These are phyloP conservation scores for Amaranthus cruentus DNA, from an alignment of 148 eudicot genomes.

Conservation along the genomic window DNA sequence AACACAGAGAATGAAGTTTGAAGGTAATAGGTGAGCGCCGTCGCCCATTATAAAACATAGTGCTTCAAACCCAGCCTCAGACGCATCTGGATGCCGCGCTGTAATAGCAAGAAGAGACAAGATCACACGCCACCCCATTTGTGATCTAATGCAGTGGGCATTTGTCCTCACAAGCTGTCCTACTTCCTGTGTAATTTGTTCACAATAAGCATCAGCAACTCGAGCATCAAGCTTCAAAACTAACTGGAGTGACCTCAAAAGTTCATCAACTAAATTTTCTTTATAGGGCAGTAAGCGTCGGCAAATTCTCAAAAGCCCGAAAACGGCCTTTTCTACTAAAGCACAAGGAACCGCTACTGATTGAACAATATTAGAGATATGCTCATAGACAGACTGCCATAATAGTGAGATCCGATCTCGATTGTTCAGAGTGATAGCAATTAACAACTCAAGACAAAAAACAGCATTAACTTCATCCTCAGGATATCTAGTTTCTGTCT, in stretches of 20 bases:
- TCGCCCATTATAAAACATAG: conserved; percentile 62
- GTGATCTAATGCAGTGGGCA: conserved; percentile 69
- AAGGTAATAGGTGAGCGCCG: conserved; percentile 60
- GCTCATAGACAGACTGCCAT: conserved; percentile 80
- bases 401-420: conserved; percentile 83
- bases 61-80: conserved; percentile 71
- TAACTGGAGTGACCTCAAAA: conserved; percentile 73
- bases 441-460: conserved; percentile 79
- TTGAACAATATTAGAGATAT: conserved; percentile 65
- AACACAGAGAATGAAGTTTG: conserved; percentile 57
- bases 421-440: conserved; percentile 84
- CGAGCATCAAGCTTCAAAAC: conserved; percentile 85
- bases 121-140: conserved; percentile 70
- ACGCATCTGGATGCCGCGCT: conserved; percentile 83
- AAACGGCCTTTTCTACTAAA: conserved; percentile 73
- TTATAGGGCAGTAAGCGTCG: conserved; percentile 80
- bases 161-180: conserved; percentile 75
- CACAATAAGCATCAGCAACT: conserved; percentile 93
- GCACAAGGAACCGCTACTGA: conserved; percentile 65
- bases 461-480: conserved; percentile 75
- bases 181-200: conserved; percentile 91
- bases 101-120: conserved; percentile 64
- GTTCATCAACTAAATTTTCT: conserved; percentile 82
- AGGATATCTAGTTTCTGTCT: conserved; percentile 43
- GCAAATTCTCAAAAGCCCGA: conserved; percentile 74